phyloP scores from a whole-genome alignment of 148 eudicot genomes.

The Spergularia marina region DNA sequence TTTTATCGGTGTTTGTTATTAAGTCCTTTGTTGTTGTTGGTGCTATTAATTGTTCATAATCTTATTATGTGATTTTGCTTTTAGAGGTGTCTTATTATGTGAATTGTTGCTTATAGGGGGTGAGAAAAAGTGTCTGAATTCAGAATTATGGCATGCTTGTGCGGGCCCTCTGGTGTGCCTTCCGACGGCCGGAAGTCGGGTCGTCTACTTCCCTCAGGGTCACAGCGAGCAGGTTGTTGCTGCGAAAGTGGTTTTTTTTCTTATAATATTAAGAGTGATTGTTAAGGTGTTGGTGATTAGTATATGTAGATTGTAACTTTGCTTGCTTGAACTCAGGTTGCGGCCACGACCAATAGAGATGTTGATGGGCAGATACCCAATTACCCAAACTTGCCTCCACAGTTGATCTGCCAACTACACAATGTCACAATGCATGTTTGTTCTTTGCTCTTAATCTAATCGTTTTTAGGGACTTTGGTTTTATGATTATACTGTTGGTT shows the following conservation, averaged over 20 bases:
- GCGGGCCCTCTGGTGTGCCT: conserved; percentile 39
- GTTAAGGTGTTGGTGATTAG: neutral
- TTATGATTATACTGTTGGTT: neutral
- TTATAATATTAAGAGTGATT: neutral
- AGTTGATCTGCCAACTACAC: conserved; percentile 47
- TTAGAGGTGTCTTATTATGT: conserved; percentile 10
- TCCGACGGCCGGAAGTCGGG: conserved; percentile 36
- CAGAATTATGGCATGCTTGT: conserved; percentile 42
- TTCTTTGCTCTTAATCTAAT: conserved; percentile 31
- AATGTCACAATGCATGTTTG: conserved; percentile 55
- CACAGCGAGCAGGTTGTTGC: conserved; percentile 39
- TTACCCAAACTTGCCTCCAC: conserved; percentile 44
- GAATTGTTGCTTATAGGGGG: conserved; percentile 40
- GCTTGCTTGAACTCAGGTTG: conserved; percentile 38
- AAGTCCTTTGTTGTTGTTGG: neutral
- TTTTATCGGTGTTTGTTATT: neutral
- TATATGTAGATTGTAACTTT: conserved; percentile 13
- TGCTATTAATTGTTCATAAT: neutral
- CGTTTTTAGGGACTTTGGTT: neutral
- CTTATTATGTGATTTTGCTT: conserved; percentile 1
- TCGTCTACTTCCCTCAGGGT: conserved; percentile 40
- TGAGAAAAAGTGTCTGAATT: conserved; percentile 34
- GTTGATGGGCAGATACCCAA: conserved; percentile 39
- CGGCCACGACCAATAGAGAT: conserved; percentile 39
- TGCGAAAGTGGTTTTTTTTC: neutral